Evolutionary conservation across 2,329 filamentous ascomycete species (phyloP), one percentile per base, ranked within the genome.

Genomic region (Trichoderma cornu-damae): DNA sequence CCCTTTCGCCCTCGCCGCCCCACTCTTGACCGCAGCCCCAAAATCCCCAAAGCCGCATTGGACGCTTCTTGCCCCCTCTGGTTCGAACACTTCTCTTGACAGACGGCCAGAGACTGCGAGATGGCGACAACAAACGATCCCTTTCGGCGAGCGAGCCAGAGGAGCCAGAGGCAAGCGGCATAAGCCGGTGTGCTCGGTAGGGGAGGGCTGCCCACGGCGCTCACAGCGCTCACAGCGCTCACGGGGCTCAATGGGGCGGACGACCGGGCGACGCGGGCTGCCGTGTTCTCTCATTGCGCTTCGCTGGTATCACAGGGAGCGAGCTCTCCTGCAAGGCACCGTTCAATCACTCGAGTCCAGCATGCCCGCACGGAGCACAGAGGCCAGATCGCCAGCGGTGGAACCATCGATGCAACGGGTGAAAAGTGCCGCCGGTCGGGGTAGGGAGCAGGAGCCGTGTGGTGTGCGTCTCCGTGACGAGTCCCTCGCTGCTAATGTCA

Each of bases 11-110:
- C 46, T 46, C 37, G 38, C 47, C 26, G 66, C 60, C 65, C 67
- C 68, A 62, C 69, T 64, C 60, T 65, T 61, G 60, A 66, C 64
- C 63, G 63, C 66, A 65, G 61, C 61, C 64, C 59, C 60, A 59
- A 61, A 58, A 37, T 30, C 11, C 44, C 40, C 38, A 24, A 43
- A 61, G 60, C 64, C 64, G 67, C 65, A 64, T 42, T 48, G 44
- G 30, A 60, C 51, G 47, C 30, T n/a, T n/a, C n/a, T n/a, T n/a
- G n/a, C 58, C 51, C 44, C 40, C 34, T 49, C 34, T 20, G 46
- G 20, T 26, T 57, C 44, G 26, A 48, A 42, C 35, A 14, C 14
- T 35, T 40, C 4, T 14, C 11, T 20, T 12, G 47, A 38, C 30
- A 37, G 11, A 8, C 32, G 32, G 9, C 32, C 32, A 35, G 12